These are phyloP conservation scores for Darksidea phi DNA, from an alignment of 495 filamentous ascomycete species.

Conservation along the genomic window DNA sequence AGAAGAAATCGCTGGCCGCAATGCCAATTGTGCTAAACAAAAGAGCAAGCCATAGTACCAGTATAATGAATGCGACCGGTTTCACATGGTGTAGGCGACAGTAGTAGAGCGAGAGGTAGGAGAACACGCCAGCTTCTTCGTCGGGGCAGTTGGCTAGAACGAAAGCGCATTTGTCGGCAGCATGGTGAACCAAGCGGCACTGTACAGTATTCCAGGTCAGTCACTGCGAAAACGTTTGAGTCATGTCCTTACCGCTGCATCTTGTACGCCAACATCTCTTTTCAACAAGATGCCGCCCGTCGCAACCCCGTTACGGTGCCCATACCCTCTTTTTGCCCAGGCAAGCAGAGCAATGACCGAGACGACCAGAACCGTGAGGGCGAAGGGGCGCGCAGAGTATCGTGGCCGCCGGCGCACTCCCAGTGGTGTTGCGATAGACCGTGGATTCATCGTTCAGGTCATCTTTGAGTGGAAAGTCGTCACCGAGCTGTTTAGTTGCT, in stretches of 20 bases:
- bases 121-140: conserved; percentile 84
- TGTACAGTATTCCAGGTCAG: conserved; percentile 39
- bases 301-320: not conserved
- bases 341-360: conserved; percentile 26
- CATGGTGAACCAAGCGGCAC: conserved; percentile 78
- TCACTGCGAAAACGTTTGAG: not conserved
- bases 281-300: not conserved
- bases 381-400: conserved; percentile 43
- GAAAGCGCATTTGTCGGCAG: conserved; percentile 81
- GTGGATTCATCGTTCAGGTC: conserved; percentile 19
- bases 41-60: conserved; percentile 81
- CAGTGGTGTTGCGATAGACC: not conserved
- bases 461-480: conserved; percentile 7
- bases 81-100: conserved; percentile 70
- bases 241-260: conserved; percentile 27
- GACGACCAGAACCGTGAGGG: conserved; percentile 38
- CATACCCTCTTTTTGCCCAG: conserved; percentile 5
- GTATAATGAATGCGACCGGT: conserved; percentile 70
- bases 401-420: conserved; percentile 20
- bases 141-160: conserved; percentile 77
- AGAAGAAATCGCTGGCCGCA: conserved; percentile 96
- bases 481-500: not conserved
- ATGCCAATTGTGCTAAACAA: conserved; percentile 98
- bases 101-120: conserved; percentile 91
- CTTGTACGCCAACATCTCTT: conserved; percentile 9